Evolutionary conservation across 345 rosid species (phyloP), one percentile per base, ranked within the genome.

Genomic region (Camelina neglecta): DNA sequence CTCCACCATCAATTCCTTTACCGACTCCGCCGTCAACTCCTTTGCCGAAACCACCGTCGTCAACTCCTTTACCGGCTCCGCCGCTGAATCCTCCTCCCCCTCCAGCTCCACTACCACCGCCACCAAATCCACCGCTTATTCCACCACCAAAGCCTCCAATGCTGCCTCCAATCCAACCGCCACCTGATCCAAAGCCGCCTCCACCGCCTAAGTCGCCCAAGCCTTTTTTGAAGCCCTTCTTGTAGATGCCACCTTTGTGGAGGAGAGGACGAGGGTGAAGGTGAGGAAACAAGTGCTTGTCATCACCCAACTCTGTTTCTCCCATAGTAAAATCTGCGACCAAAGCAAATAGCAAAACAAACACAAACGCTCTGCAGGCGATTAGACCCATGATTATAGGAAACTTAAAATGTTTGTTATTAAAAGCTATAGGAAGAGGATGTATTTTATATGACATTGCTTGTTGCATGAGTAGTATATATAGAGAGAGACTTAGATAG

Each of bases 101-200:
- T 58, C 36, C 67, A 49, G 11, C 53, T 57, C 79, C 68, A 49
- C 26, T 55, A 4, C 11, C 0, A 62, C 79, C 74, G 7, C 36
- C 7, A 63, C 69, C 69, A 69, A 56, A 70, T 6, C 72, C 72
- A 56, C 80, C 80, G 71, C 80, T 54, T 47, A 70, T 77, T 13
- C 35, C 47, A 16, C 80, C 80, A 38, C 67, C 11, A 62, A 76
- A 69, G 47, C 80, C 80, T 47, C 80, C 80, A 56, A 71, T 4
- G 18, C 66, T 57, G 61, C 80, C 80, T 64, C 71, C 71, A 71
- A 63, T 57, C 80, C 80, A 70, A 64, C 80, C 75, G 21, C 80
- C 38, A n/a, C 75, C 80, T 77, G 36, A 26, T 70, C 80, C 80
- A 26, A 70, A 48, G 74, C 72, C 71, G 1, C 75, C 80, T 60